These are phyloP conservation scores for Rubus parviflorus DNA, from an alignment of 306 rosid species.

Conservation along the genomic window DNA sequence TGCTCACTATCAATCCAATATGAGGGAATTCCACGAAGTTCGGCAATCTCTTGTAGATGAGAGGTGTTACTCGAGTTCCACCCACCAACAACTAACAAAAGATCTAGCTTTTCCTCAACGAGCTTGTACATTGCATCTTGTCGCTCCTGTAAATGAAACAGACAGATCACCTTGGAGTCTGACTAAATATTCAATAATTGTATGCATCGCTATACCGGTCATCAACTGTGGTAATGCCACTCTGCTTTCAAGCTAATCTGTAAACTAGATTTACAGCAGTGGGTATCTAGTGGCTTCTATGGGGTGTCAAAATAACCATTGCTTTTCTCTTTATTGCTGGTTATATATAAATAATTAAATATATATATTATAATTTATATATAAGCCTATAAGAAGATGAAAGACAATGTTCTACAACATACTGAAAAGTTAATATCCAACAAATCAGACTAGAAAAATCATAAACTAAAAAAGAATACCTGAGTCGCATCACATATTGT, in stretches of 20 bases:
- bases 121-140: constrained; percentile 99
- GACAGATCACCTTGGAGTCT: constrained; percentile 3
- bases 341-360: too few species aligned
- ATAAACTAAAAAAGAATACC: constrained; percentile 37
- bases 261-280: not conserved
- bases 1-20: constrained; percentile 91
- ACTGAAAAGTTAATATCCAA: not conserved
- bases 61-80: constrained; percentile 99
- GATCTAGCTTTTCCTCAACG: constrained; percentile 78
- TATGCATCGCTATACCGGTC: not conserved
- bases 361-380: too few species aligned
- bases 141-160: constrained; percentile 64
- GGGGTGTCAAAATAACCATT: not conserved
- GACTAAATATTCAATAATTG: not conserved
- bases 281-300: not conserved
- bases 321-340: not conserved
- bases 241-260: not conserved
- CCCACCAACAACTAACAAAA: constrained; percentile 86
- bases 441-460: not conserved
- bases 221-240: constrained; percentile 6
- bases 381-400: not conserved
- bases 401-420: not conserved
- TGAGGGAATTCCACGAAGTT: constrained; percentile 88
- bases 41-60: constrained; percentile 97
- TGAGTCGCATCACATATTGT: constrained; percentile 98